A percentile compares a stretch with the other conserved stretches of the same genome.
Evolutionary conservation across 1,284 basidiomycete species (phyloP).

Genomic region (Cutaneotrichosporon sp.): DNA sequence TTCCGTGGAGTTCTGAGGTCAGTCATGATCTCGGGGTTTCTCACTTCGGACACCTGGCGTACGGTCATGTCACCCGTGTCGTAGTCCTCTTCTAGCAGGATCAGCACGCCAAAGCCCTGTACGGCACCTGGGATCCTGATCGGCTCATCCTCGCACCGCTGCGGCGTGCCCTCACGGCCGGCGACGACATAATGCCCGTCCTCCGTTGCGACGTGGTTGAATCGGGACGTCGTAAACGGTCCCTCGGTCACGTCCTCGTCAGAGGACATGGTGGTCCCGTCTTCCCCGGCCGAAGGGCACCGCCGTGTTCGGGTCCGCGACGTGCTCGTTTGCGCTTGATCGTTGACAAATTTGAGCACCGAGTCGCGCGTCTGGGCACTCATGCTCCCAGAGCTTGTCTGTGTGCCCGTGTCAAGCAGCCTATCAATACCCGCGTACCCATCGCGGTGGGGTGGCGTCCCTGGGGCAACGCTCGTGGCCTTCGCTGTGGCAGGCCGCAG

Average conservation of each 20-base stretch:
- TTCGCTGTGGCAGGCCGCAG: not conserved
- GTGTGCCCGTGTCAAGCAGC: not conserved
- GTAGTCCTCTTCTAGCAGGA: slow-evolving; percentile 68
- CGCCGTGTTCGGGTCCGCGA: slow-evolving; percentile 44
- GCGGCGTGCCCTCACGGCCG: slow-evolving; percentile 68
- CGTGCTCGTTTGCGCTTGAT: slow-evolving; percentile 41
- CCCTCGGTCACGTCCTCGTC: not conserved
- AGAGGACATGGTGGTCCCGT: not conserved
- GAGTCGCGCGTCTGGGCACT: slow-evolving; percentile 25
- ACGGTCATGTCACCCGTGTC: slow-evolving; percentile 64
- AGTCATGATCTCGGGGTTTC: slow-evolving; percentile 31
- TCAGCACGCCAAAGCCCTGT: slow-evolving; percentile 79
- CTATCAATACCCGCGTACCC: not conserved
- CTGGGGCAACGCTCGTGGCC: not conserved
- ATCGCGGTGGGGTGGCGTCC: too few relatives aligned
- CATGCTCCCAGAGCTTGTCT: slow-evolving; percentile 1
- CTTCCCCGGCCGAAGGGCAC: slow-evolving; percentile 32
- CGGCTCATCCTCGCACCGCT: slow-evolving; percentile 81
- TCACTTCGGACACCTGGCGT: slow-evolving; percentile 78
- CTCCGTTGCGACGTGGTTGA: slow-evolving; percentile 66
- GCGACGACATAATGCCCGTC: slow-evolving; percentile 72
- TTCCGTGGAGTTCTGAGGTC: slow-evolving; percentile 62
- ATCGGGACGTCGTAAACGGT: slow-evolving; percentile 51
- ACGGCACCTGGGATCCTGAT: slow-evolving; percentile 81
- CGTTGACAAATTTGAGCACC: slow-evolving; percentile 42